Percentiles rank a stretch among this genome's conserved stretches.
Evolutionary conservation across 2,329 filamentous ascomycete species (phyloP).

Genomic region (Rutstroemia sp.): DNA sequence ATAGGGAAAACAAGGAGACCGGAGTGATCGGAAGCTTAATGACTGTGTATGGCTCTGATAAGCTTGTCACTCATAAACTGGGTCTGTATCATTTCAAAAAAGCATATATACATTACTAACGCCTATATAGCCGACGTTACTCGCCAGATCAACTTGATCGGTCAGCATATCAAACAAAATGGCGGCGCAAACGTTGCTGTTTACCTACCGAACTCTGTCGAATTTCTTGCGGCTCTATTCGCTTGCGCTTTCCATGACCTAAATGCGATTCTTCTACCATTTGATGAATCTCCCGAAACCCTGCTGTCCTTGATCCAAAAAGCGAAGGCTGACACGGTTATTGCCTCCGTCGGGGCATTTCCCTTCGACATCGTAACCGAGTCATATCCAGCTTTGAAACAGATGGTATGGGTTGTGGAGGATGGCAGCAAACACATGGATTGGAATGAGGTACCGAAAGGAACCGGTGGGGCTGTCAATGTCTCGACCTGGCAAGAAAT

Average conservation of each 20-base stretch:
- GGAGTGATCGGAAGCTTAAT: constrained; percentile 62
- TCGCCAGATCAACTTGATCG: constrained; percentile 81
- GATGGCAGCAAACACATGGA: constrained; percentile 87
- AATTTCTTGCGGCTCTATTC: constrained; percentile 76
- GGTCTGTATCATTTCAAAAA: constrained; percentile 34
- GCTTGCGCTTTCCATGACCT: constrained; percentile 80
- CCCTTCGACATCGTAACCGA: constrained; percentile 68
- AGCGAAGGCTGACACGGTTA: constrained; percentile 69
- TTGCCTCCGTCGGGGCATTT: constrained; percentile 81
- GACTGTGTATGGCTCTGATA: constrained; percentile 71
- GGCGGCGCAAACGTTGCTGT: constrained; percentile 73
- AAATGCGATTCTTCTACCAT: constrained; percentile 78
- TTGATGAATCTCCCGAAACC: constrained; percentile 62
- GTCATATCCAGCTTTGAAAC: constrained; percentile 61
- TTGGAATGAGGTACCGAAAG: constrained; percentile 83
- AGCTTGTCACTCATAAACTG: constrained; percentile 64
- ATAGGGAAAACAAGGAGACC: constrained; percentile 52
- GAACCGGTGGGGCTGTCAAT: constrained; percentile 65
- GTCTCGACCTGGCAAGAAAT: constrained; percentile 93
- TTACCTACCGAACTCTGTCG: constrained; percentile 88
- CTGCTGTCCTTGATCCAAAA: constrained; percentile 66
- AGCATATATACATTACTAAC: constrained; percentile 12
- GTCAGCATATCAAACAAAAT: constrained; percentile 65
- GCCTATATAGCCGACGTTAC: constrained; percentile 57
- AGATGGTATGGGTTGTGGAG: constrained; percentile 89